Evolutionary conservation across 345 rosid species (phyloP).

Genomic region (Arabidopsis arenosa): DNA sequence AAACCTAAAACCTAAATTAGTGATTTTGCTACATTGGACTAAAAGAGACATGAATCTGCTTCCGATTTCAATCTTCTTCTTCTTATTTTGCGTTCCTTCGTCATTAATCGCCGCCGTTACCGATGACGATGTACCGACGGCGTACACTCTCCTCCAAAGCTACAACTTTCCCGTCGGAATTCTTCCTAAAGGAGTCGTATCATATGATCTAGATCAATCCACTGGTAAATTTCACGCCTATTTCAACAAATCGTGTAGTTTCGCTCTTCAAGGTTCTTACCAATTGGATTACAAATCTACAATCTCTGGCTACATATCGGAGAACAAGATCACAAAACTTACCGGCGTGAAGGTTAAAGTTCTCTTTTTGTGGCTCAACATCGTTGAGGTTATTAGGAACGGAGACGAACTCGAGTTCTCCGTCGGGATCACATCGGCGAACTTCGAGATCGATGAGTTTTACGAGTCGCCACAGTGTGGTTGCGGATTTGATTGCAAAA

Average conservation of each 20-base stretch:
- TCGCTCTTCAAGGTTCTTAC: slow-evolving; percentile 88
- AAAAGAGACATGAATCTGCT: slow-evolving; percentile 25
- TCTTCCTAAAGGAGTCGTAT: slow-evolving; percentile 67
- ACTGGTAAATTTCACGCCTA: slow-evolving; percentile 69
- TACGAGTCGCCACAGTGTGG: slow-evolving; percentile 92
- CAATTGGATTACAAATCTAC: slow-evolving; percentile 75
- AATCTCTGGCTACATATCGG: slow-evolving; percentile 68
- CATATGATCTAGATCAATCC: slow-evolving; percentile 68
- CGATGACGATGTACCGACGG: slow-evolving; percentile 46
- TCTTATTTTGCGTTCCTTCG: slow-evolving; percentile 39
- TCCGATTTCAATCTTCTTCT: slow-evolving; percentile 28
- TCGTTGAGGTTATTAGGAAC: slow-evolving; percentile 74
- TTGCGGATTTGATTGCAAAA: slow-evolving; percentile 77
- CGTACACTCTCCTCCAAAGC: slow-evolving; percentile 65
- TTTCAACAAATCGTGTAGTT: slow-evolving; percentile 68
- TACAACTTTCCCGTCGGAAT: slow-evolving; percentile 81
- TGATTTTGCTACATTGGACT: not conserved
- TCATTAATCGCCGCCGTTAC: slow-evolving; percentile 35
- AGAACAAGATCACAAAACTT: slow-evolving; percentile 60
- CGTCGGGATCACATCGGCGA: slow-evolving; percentile 93
- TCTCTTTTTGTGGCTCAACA: slow-evolving; percentile 84
- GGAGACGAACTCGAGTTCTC: slow-evolving; percentile 78
- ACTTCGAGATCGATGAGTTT: slow-evolving; percentile 74
- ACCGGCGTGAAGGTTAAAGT: slow-evolving; percentile 90
- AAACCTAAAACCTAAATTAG: not conserved